These are phyloP conservation scores for Raphidocelis subcapitata DNA, from an alignment of 139 green algal species.

Conservation along the genomic window DNA sequence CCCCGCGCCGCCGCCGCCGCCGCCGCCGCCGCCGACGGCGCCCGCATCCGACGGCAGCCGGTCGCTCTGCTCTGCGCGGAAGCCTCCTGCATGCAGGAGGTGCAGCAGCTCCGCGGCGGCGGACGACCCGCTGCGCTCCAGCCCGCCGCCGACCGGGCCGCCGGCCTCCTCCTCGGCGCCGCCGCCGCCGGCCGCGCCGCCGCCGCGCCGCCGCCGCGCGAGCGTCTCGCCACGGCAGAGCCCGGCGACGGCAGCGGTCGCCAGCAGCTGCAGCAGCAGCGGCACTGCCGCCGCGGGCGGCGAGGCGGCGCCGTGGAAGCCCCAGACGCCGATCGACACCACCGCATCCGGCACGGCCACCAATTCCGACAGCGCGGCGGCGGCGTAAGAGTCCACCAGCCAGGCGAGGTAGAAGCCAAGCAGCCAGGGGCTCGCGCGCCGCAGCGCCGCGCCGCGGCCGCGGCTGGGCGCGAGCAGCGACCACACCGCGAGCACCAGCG, in stretches of 20 bases:
- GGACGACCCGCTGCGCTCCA: not conserved
- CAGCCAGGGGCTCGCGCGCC: not conserved
- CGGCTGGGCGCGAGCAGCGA: conserved; percentile 22
- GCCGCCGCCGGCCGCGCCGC: not conserved
- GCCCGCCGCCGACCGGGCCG: not conserved
- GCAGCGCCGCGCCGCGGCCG: not conserved
- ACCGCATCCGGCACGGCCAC: conserved; percentile 1
- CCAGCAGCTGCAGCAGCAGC: conserved; percentile 25
- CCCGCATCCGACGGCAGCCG: too few relatives aligned
- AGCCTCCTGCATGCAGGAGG: conserved; percentile 3
- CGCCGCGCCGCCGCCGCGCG: not conserved
- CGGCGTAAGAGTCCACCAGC: conserved; percentile 11
- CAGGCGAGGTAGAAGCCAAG: conserved; percentile 5
- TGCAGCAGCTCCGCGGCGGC: not conserved
- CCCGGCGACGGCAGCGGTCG: conserved; percentile 8
- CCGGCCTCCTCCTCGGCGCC: not conserved
- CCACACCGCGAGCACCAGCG: conserved; percentile 19
- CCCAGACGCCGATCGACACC: conserved; percentile 18
- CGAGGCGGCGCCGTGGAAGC: not conserved
- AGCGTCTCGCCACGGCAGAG: not conserved
- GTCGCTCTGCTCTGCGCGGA: not conserved
- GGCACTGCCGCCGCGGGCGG: conserved; percentile 7
- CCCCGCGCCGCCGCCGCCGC: not conserved
- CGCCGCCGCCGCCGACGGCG: too few relatives aligned
- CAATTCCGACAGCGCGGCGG: conserved; percentile 11